phyloP scores from a whole-genome alignment of 2,329 filamentous ascomycete species.

The Fusarium guadeloupense region DNA sequence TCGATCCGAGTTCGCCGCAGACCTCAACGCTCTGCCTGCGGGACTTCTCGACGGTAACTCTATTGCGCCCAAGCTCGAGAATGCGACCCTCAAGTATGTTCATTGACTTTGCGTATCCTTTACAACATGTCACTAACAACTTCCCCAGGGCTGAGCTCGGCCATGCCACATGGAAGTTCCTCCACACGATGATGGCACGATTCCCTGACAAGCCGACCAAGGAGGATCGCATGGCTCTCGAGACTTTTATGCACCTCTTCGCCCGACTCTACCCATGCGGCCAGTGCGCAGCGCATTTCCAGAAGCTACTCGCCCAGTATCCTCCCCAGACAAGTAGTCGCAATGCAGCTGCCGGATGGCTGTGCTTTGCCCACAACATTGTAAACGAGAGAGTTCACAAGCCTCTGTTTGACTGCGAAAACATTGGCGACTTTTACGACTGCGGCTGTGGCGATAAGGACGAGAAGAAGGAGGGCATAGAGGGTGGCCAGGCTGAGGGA shows the following conservation, averaged over 20 bases:
- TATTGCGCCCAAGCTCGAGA: constrained; percentile 83
- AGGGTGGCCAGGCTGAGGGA: constrained; percentile 31
- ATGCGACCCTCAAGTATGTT: constrained; percentile 78
- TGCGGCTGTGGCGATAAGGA: constrained; percentile 75
- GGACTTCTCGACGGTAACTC: constrained; percentile 71
- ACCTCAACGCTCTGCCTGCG: constrained; percentile 55
- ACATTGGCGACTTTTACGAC: constrained; percentile 76
- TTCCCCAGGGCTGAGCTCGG: constrained; percentile 67
- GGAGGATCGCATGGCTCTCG: constrained; percentile 70
- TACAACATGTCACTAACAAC: constrained; percentile 11
- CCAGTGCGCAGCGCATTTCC: constrained; percentile 75
- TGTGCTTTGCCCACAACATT: constrained; percentile 73
- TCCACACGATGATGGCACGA: constrained; percentile 76
- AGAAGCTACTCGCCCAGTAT: constrained; percentile 66
- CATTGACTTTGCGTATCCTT: not conserved
- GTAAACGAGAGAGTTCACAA: constrained; percentile 73
- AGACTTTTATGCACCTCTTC: constrained; percentile 72
- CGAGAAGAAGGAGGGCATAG: constrained; percentile 39
- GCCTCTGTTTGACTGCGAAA: constrained; percentile 69
- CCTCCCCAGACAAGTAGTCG: constrained; percentile 72
- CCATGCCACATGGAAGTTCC: constrained; percentile 73
- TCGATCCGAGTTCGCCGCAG: constrained; percentile 48
- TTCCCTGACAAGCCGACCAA: constrained; percentile 72
- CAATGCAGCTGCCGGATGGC: constrained; percentile 72
- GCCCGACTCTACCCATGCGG: constrained; percentile 76